Evolutionary conservation across 1,284 basidiomycete genomes (phyloP), one percentile per base, ranked within the genome.

Genomic region (Trichosporon sp.): DNA sequence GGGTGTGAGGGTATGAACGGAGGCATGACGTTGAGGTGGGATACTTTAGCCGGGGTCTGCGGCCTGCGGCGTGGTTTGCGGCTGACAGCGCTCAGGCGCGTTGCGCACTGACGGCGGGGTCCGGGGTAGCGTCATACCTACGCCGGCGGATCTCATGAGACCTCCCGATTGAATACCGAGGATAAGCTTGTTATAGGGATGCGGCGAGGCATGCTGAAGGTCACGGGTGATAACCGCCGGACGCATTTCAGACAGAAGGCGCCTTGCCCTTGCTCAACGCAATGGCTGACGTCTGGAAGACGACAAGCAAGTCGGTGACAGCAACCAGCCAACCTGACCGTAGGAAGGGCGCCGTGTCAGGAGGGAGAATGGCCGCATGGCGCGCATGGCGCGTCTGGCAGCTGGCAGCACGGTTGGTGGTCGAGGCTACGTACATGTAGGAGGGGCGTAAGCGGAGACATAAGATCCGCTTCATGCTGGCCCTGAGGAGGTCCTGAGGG

Each of bases 11-110:
- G 19, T 54, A 54, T 19, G 51, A 21, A 54, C 19, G 51, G 19
- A 54, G 51, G 51, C 51, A 54, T 54, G 51, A 54, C 51, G 51
- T 54, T 54, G 51, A 19, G 51, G 51, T 54, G 51, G n/a, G 51
- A 54, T 26, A 54, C 21, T 54, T 54, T 26, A 8, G 51, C 51
- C 51, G 51, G 46, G 21, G 51, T 7, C 51, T 54, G 19, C 51
- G 51, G 51, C n/a, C 16, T 54, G 51, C 51, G 51, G 51, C 51
- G 51, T 19, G 19, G 51, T 54, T 26, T 19, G 51, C 51, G 19
- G n/a, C 51, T 54, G 21, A 19, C 19, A 54, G 19, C 19, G 21
- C 8, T 21, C 35, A 10, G 21, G 51, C 46, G 46, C 46, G 46
- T 12, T 26, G 51, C 43, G 43, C 19, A 54, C n/a, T 54, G 51